A percentile compares a stretch with the other conserved stretches of the same genome.
phyloP scores from a whole-genome alignment of 371 early-diverging fungal species.

The Entomophthora muscae region DNA sequence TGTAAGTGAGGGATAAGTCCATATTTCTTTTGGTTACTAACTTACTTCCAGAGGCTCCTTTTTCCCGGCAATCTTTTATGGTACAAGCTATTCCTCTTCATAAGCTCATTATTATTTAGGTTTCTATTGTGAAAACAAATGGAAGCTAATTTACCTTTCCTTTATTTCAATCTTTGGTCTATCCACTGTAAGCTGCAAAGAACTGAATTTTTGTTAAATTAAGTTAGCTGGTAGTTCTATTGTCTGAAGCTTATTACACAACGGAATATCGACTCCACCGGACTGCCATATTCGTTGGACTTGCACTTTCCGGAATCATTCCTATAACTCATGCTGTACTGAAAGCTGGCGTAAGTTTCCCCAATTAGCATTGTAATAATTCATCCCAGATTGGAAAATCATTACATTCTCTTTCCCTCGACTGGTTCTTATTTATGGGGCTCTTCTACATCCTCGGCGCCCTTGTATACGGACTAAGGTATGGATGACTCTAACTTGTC shows the following conservation, averaged over 20 bases:
- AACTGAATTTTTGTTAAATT: background rate
- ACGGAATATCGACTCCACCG: slow-evolving; percentile 65
- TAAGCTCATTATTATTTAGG: slow-evolving; percentile 15
- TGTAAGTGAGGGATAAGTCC: slow-evolving; percentile 22
- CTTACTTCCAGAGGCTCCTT: slow-evolving; percentile 34
- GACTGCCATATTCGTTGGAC: slow-evolving; percentile 51
- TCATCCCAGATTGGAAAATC: background rate
- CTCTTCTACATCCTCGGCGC: slow-evolving; percentile 67
- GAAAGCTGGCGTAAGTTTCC: slow-evolving; percentile 43
- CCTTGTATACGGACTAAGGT: slow-evolving; percentile 54
- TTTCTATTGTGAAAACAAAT: slow-evolving; percentile 43
- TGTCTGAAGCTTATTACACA: slow-evolving; percentile 40
- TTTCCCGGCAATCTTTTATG: slow-evolving; percentile 53
- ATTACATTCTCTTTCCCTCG: slow-evolving; percentile 33
- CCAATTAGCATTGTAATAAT: background rate
- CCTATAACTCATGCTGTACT: slow-evolving; percentile 50
- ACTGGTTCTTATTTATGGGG: slow-evolving; percentile 48
- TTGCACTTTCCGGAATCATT: slow-evolving; percentile 58
- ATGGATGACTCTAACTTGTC: background rate
- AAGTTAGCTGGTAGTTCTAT: slow-evolving; percentile 31
- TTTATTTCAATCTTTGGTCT: slow-evolving; percentile 40
- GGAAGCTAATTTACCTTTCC: slow-evolving; percentile 39
- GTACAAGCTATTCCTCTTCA: slow-evolving; percentile 22
- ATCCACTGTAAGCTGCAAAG: slow-evolving; percentile 22
- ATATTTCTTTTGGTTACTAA: slow-evolving; percentile 1